Evolutionary conservation across 257 asterid genomes (phyloP).

Genomic region (Ilex asprella): DNA sequence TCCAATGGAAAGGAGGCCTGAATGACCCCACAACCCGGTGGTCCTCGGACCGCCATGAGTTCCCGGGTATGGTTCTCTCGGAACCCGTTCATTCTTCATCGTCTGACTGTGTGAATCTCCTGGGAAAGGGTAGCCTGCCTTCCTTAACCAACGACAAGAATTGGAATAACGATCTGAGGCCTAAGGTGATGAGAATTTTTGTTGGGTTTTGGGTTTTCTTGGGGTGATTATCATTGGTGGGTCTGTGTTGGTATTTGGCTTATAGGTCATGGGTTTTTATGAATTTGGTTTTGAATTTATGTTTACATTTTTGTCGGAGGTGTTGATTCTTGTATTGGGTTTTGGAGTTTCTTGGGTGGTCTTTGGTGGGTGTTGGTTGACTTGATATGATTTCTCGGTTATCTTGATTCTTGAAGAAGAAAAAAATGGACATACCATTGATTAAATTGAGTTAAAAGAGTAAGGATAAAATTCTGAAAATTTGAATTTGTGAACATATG

Average conservation of each 20-base stretch:
- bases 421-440: no score
- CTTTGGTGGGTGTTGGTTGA: no score
- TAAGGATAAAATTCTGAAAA: no score
- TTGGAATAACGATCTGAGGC: conserved; percentile 50
- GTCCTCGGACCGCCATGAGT: conserved; percentile 47
- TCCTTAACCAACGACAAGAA: conserved; percentile 44
- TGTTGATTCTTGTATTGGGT: neutral
- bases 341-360: neutral
- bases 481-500: no score
- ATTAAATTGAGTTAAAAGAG: no score
- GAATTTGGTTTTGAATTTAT: no score
- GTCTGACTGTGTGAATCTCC: conserved; percentile 13
- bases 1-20: conserved; percentile 85
- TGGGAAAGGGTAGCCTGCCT: conserved; percentile 15
- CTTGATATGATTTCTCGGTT: no score
- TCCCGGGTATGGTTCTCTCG: conserved; percentile 52
- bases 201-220: neutral
- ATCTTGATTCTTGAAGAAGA: no score
- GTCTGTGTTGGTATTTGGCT: no score
- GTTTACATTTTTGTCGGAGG: neutral
- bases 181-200: conserved; percentile 25
- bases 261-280: no score
- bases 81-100: conserved; percentile 26
- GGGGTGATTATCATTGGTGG: neutral
- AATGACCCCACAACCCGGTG: conserved; percentile 48